Percentiles rank a stretch among this genome's conserved stretches.
phyloP scores from a whole-genome alignment of 1,139 yeast genomes.

The Geotrichum candidum region DNA sequence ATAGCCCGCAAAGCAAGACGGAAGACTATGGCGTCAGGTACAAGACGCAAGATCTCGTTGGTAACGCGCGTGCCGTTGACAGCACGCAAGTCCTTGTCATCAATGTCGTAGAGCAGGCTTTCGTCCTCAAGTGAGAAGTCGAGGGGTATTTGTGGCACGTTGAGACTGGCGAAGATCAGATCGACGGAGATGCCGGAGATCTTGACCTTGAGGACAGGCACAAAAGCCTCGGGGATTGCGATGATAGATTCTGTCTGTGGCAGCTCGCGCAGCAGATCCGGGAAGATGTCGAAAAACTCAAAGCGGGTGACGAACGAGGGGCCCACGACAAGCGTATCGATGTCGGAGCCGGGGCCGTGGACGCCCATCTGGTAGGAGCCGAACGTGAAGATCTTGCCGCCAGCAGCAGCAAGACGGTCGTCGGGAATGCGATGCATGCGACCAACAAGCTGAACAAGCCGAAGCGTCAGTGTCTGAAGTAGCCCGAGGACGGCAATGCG shows the following conservation, averaged over 20 bases:
- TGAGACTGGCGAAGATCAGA: conserved; percentile 73
- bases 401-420: conserved; percentile 94
- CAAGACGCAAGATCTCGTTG: conserved; percentile 79
- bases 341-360: conserved; percentile 96
- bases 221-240: conserved; percentile 92
- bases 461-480: conserved; percentile 65
- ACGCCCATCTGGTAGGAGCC: conserved; percentile 94
- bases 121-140: conserved; percentile 74
- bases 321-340: conserved; percentile 87
- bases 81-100: conserved; percentile 82
- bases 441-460: conserved; percentile 78
- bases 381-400: conserved; percentile 90
- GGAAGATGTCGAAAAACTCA: conserved; percentile 79
- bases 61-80: conserved; percentile 95
- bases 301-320: conserved; percentile 91
- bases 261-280: conserved; percentile 54
- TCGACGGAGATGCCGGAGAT: conserved; percentile 87
- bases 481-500: conserved; percentile 65
- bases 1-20: conserved; percentile 87
- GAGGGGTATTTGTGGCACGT: conserved; percentile 72
- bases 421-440: conserved; percentile 82
- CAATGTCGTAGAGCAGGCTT: conserved; percentile 72
- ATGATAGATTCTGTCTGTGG: conserved; percentile 83
- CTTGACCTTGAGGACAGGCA: conserved; percentile 88
- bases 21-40: conserved; percentile 88